Percentiles rank a stretch among this genome's conserved stretches.
phyloP scores from a whole-genome alignment of 2,329 filamentous ascomycete genomes.

The Botryotinia calthae region DNA sequence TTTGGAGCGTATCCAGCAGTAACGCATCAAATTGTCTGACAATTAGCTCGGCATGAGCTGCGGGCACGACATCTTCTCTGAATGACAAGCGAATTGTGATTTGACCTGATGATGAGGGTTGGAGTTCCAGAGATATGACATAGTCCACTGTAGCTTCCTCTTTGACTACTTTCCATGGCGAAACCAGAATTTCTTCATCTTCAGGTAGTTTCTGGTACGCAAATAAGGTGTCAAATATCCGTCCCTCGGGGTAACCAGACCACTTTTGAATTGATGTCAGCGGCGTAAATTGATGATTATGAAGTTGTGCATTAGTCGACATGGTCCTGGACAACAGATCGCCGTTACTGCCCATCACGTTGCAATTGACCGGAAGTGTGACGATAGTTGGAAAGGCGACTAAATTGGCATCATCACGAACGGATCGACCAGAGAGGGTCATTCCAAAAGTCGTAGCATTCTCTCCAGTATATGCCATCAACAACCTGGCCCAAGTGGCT shows the following conservation, averaged over 20 bases:
- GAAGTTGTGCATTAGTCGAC: slow-evolving; percentile 59
- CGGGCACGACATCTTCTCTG: slow-evolving; percentile 61
- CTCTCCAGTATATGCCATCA: slow-evolving; percentile 77
- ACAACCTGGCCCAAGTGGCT: slow-evolving; percentile 72
- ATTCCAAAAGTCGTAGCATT: slow-evolving; percentile 71
- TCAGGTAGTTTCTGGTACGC: slow-evolving; percentile 67
- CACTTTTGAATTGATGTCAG: slow-evolving; percentile 70
- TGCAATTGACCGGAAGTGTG: slow-evolving; percentile 71
- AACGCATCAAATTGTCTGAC: slow-evolving; percentile 69
- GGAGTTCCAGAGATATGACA: slow-evolving; percentile 75
- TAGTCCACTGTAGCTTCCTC: slow-evolving; percentile 75
- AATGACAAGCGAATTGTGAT: slow-evolving; percentile 67
- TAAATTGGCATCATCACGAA: slow-evolving; percentile 55
- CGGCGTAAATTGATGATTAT: slow-evolving; percentile 69
- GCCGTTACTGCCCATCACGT: slow-evolving; percentile 52
- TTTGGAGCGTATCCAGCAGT: slow-evolving; percentile 56
- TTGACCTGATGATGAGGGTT: slow-evolving; percentile 49
- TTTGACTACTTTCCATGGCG: slow-evolving; percentile 58
- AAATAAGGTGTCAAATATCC: slow-evolving; percentile 80
- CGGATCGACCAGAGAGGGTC: slow-evolving; percentile 71
- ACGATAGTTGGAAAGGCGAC: slow-evolving; percentile 76
- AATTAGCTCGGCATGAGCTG: slow-evolving; percentile 63
- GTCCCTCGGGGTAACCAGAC: slow-evolving; percentile 61
- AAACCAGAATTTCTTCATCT: slow-evolving; percentile 24
- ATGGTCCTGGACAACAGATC: slow-evolving; percentile 63